Evolutionary conservation across 2,329 filamentous ascomycete species (phyloP).

Genomic region (Calycina herbarum): DNA sequence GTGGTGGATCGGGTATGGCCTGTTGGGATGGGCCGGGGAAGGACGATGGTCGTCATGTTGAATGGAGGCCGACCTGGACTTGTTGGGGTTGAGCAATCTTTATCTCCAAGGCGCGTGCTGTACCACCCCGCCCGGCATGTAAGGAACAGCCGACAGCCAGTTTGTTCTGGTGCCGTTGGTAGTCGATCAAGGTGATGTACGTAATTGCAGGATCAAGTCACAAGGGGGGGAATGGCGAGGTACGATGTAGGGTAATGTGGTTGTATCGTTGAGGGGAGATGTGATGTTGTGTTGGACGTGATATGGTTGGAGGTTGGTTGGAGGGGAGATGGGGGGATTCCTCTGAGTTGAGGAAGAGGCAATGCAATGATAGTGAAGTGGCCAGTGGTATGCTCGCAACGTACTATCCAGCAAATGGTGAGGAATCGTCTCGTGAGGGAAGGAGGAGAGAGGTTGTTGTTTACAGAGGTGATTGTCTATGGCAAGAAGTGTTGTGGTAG

Average conservation of each 20-base stretch:
- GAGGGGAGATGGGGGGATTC: constrained; percentile 1
- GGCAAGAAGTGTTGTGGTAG: neutral
- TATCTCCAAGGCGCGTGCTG: constrained; percentile 1
- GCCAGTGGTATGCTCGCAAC: neutral
- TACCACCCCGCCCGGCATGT: constrained; percentile 9
- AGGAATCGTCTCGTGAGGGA: neutral
- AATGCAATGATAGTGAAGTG: neutral
- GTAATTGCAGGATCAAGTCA: neutral
- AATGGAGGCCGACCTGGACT: neutral
- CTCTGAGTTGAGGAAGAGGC: neutral
- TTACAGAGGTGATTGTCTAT: neutral
- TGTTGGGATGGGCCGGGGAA: constrained; percentile 34
- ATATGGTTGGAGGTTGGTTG: neutral
- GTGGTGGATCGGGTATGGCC: constrained; percentile 43
- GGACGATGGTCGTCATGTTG: constrained; percentile 38
- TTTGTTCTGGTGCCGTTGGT: neutral
- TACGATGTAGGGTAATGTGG: neutral
- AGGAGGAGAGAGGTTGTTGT: neutral
- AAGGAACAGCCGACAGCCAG: neutral
- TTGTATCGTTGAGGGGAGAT: neutral
- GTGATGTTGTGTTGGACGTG: neutral
- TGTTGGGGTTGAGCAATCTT: neutral
- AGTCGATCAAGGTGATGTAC: neutral
- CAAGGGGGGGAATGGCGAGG: neutral
- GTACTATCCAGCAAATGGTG: neutral